These are phyloP conservation scores for Capronia americana DNA, from an alignment of 2,329 filamentous ascomycete species.

Conservation along the genomic window DNA sequence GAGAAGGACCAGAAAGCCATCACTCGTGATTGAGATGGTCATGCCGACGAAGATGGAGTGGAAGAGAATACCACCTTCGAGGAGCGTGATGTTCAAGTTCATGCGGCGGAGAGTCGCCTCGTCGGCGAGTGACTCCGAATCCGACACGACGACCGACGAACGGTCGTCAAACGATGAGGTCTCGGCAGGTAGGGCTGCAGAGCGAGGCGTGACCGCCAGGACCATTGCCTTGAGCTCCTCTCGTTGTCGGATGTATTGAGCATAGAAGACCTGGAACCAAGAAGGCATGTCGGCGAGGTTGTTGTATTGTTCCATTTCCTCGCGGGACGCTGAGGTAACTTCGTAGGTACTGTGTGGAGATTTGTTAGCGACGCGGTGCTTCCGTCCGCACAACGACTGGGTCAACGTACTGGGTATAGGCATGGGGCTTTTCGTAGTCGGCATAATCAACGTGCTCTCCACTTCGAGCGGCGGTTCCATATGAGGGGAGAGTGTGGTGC, in stretches of 20 bases:
- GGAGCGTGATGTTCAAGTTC: conserved; percentile 63
- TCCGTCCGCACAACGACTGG: neutral
- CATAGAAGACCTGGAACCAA: conserved; percentile 68
- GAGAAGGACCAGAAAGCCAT: conserved; percentile 74
- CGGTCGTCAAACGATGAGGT: conserved; percentile 1
- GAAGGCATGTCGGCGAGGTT: conserved; percentile 73
- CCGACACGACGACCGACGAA: neutral
- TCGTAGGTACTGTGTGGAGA: conserved; percentile 36
- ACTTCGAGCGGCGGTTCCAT: neutral
- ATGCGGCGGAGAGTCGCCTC: conserved; percentile 16
- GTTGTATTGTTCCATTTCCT: conserved; percentile 26
- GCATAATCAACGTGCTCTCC: neutral
- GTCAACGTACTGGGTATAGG: conserved; percentile 1
- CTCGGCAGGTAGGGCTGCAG: neutral
- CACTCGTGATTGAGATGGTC: conserved; percentile 79
- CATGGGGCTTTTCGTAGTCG: conserved; percentile 3
- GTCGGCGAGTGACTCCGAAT: conserved; percentile 1
- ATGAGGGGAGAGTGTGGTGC: neutral
- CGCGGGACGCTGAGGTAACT: neutral
- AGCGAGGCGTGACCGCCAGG: conserved; percentile 34
- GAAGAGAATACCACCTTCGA: conserved; percentile 82
- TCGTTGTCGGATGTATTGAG: conserved; percentile 65
- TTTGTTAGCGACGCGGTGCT: neutral
- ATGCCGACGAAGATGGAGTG: conserved; percentile 86
- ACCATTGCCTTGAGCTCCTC: conserved; percentile 65